Base-by-base conservation (phyloP, 768 basidiomycete species). In the Gyrodon lividus region DNA sequence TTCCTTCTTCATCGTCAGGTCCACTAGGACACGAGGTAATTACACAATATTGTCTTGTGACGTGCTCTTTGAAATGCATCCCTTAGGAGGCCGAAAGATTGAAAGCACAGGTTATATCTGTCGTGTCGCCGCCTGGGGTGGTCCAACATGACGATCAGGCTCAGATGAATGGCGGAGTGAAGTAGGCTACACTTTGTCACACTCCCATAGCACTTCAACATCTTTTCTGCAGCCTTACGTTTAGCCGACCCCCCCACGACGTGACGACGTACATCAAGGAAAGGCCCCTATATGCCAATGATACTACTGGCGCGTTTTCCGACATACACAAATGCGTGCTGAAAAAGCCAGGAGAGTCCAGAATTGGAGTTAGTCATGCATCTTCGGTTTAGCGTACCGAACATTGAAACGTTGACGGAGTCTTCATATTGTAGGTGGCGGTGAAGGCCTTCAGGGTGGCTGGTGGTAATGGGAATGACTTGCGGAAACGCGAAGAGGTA, bases 311-410 rank as follows among this genome's bases (percentile, higher is more conserved):
- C 7, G 76, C 75, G 10, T 77, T 74, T 55, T 70, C 73, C 13
- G 76, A 77, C 56, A 69, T 77, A 16, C 77, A 71, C 71, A 70
- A 62, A 45, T 73, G 71, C 1, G 58, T 61, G 20, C 5, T 74
- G 72, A 73, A 5, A 17, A 16, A 8, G 14, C 19, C 40, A 9
- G 20, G 12, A 6, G 22, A 20, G 13, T 22, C 20, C 3, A 23
- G 3, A 22, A 16, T 6, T 9, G 2, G 7, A 6, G 40, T 41
- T 37, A 37, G 35, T 37, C 35, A 7, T 2, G 2, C 20, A 41
- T 24, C 20, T 23, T 16, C 23, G 8, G 24, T 41, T 2, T 14
- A 13, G 6, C 17, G n/a, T 8, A 39, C 17, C 4, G 20, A 39
- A 14, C 31, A 31, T 14, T 31, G 13, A 31, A 12, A 31, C 13